Evolutionary conservation across 768 basidiomycete genomes (phyloP), one percentile per base, ranked within the genome.

Genomic region (Chalciporus pseudorubinellus): DNA sequence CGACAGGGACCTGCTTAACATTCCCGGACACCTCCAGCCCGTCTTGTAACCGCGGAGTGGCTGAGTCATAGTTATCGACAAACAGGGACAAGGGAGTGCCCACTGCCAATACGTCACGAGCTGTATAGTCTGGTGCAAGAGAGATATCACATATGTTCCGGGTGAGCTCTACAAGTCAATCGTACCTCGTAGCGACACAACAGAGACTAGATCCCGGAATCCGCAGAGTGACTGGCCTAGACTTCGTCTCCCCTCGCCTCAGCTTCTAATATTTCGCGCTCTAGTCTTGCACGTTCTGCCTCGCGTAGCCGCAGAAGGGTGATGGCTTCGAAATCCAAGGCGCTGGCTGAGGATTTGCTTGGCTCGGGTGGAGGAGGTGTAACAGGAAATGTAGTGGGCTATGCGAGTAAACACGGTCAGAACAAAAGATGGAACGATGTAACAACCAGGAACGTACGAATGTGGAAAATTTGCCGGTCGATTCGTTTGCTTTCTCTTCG

Each of bases 221-320:
- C 24, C 26, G 16, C n/a, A 44, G 42, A 10, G 26, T 19, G 42
- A 16, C 3, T 26, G n/a, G 18, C 42, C 29, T 44, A 53, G n/a
- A 33, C 14, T 13, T 47, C 33, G 7, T 61, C 57, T 24, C 47
- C 66, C n/a, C 45, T 54, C 6, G 78, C 82, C 58, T 91, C 89
- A 47, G 80, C 77, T 62, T 88, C 87, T 34, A 81, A 67, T 56
- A 91, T 89, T 65, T 91, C 89, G 51, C 80, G 74, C 64, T 92
- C 91, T 21, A 94, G 64, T 39, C 85, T 74, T 55, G 83, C 85
- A 34, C 86, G 76, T 65, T 92, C 91, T 0, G 90, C 89, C 61
- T 92, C 87, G 31, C 90, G 76, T 64, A 94, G 73, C 5, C 90
- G 80, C 77, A 92, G 79, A 31, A 93, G 74, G 1, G 89, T 92